A percentile compares a stretch with the other conserved stretches of the same genome.
These are phyloP conservation scores for Russula emetica DNA, from an alignment of 768 basidiomycete species.

Conservation along the genomic window DNA sequence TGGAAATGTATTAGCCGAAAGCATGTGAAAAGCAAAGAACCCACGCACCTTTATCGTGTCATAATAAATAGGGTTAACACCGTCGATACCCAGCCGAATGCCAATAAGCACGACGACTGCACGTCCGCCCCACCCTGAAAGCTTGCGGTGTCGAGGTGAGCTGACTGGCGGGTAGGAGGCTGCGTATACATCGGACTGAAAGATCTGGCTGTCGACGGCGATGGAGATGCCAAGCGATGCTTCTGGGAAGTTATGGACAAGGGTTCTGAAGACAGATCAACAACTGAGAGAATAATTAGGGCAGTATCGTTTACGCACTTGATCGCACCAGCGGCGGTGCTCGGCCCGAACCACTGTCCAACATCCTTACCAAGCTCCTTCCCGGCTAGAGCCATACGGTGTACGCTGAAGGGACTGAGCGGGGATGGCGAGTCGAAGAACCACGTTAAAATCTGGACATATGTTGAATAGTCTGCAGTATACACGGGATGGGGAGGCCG, in stretches of 20 bases:
- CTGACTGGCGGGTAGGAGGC: slow-evolving; percentile 50
- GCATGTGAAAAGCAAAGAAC: not conserved
- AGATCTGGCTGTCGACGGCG: slow-evolving; percentile 78
- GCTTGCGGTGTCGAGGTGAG: slow-evolving; percentile 32
- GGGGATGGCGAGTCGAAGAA: slow-evolving; percentile 88
- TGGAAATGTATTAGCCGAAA: slow-evolving; percentile 33
- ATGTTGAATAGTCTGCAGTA: slow-evolving; percentile 71
- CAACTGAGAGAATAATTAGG: not conserved
- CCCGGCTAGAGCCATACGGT: slow-evolving; percentile 92
- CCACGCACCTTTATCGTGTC: slow-evolving; percentile 67
- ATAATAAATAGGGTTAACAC: slow-evolving; percentile 94
- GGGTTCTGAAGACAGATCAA: slow-evolving; percentile 45
- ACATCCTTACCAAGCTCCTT: slow-evolving; percentile 94
- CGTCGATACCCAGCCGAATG: slow-evolving; percentile 82
- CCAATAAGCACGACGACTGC: slow-evolving; percentile 86
- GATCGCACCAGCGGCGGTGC: slow-evolving; percentile 95
- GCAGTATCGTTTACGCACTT: slow-evolving; percentile 45
- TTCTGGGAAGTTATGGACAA: slow-evolving; percentile 75
- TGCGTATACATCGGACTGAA: slow-evolving; percentile 78
- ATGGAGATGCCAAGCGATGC: slow-evolving; percentile 77
- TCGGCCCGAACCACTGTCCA: slow-evolving; percentile 97
- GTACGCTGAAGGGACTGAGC: slow-evolving; percentile 87
- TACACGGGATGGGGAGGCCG: slow-evolving; percentile 57
- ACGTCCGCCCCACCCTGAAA: slow-evolving; percentile 64
- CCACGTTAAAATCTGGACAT: slow-evolving; percentile 90